Percentiles rank a stretch among this genome's conserved stretches.
Conservation (phyloP, 306 rosid species). For the Cucurbita moschata region DNA sequence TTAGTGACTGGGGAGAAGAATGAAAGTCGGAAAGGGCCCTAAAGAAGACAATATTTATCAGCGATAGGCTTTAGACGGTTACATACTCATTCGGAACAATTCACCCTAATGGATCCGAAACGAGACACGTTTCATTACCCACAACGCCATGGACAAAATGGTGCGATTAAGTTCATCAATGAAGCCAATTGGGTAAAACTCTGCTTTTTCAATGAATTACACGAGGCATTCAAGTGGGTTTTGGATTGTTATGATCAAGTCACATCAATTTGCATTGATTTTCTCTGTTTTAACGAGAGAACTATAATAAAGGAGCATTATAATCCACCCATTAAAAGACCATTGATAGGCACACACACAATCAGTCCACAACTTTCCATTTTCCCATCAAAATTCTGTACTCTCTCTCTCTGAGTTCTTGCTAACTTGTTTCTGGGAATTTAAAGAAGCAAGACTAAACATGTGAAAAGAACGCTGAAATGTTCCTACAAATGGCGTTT, state of each 20-base stretch:
- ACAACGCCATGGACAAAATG: not conserved
- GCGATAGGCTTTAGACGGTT: too few relatives aligned
- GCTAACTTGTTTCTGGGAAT: not conserved
- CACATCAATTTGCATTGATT: not conserved
- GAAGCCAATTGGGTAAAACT: not conserved
- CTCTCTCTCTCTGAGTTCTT: not conserved
- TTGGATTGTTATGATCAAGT: not conserved
- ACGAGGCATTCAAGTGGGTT: not conserved
- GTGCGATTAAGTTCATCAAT: not conserved
- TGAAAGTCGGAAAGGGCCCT: too few relatives aligned
- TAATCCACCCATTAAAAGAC: not conserved
- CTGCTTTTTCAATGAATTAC: not conserved
- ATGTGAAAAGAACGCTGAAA: not conserved
- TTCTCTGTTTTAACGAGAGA: not conserved
- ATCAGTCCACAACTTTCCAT: not conserved
- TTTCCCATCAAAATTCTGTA: not conserved
- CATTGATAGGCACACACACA: too few relatives aligned
- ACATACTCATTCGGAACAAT: too few relatives aligned
- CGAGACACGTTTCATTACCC: not conserved
- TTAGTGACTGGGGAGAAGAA: too few relatives aligned
- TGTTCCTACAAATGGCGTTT: conserved; percentile 13
- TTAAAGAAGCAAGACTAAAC: not conserved
- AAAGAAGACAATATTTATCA: too few relatives aligned
- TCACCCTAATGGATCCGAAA: not conserved
- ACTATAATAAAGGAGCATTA: not conserved